These are phyloP conservation scores for Penicillium vulpinum DNA, from an alignment of 2,329 filamentous ascomycete genomes.

Conservation along the genomic window DNA sequence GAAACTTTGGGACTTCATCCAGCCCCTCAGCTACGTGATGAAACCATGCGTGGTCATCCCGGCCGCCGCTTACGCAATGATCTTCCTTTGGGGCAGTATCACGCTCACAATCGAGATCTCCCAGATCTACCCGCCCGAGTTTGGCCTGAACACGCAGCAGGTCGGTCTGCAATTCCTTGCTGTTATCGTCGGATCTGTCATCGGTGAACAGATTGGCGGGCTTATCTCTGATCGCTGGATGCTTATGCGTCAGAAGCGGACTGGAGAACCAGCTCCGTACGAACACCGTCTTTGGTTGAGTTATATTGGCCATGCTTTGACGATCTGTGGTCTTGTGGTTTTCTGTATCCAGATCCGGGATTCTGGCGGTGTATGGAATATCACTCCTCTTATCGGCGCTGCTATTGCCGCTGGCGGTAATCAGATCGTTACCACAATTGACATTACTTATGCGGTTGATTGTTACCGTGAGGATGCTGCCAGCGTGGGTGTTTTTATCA, in stretches of 20 bases:
- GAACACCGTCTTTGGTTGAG: conserved; percentile 62
- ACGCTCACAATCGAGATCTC: conserved; percentile 61
- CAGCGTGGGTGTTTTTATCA: conserved; percentile 62
- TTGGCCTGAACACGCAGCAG: conserved; percentile 59
- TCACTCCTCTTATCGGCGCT: conserved; percentile 58
- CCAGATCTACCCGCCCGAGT: conserved; percentile 57
- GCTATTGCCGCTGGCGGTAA: conserved; percentile 58
- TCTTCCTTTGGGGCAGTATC: conserved; percentile 58
- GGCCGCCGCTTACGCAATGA: conserved; percentile 56
- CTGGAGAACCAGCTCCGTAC: conserved; percentile 44
- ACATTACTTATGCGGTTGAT: conserved; percentile 62
- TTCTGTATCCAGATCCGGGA: conserved; percentile 57
- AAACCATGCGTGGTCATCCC: conserved; percentile 55
- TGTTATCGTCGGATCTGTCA: conserved; percentile 58
- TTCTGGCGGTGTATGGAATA: conserved; percentile 51
- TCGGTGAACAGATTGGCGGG: conserved; percentile 62
- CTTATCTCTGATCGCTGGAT: conserved; percentile 59
- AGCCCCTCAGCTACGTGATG: conserved; percentile 50
- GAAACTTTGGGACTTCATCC: conserved; percentile 52
- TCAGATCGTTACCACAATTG: conserved; percentile 62
- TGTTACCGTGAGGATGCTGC: conserved; percentile 57
- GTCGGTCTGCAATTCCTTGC: conserved; percentile 61
- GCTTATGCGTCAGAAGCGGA: conserved; percentile 37
- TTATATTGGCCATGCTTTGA: conserved; percentile 54
- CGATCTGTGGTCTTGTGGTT: conserved; percentile 57